These are phyloP conservation scores for Populus hybrid DNA, from an alignment of 441 rosid species.

Conservation along the genomic window DNA sequence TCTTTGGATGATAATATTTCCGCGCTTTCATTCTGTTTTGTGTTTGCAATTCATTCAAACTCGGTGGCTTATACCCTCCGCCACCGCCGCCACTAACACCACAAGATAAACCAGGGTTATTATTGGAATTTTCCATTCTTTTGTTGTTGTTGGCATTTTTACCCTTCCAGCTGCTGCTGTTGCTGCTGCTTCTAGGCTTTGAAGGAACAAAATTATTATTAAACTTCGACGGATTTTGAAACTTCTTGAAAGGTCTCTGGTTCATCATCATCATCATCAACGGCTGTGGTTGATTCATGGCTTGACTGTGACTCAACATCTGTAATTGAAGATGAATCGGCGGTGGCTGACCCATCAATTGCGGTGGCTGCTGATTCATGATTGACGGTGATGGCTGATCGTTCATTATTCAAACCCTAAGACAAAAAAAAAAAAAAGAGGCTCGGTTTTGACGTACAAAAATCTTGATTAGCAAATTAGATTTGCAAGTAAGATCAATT, in stretches of 20 bases:
- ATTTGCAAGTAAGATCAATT: neutral
- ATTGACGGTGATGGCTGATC: conserved; percentile 17
- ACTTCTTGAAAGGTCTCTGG: conserved; percentile 20
- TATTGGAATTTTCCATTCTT: conserved; percentile 25
- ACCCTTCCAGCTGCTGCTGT: conserved; percentile 64
- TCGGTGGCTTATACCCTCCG: conserved; percentile 76
- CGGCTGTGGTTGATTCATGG: conserved; percentile 24
- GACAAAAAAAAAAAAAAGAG: neutral
- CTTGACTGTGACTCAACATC: conserved; percentile 26
- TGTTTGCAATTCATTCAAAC: conserved; percentile 69
- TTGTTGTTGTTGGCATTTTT: conserved; percentile 48
- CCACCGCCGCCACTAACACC: conserved; percentile 17
- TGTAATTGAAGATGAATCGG: conserved; percentile 33
- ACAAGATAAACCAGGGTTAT: conserved; percentile 16
- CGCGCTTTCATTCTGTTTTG: conserved; percentile 72
- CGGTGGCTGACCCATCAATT: conserved; percentile 42
- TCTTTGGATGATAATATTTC: conserved; percentile 73
- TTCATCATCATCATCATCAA: conserved; percentile 28
- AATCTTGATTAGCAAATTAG: too few species aligned
- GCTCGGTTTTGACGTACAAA: neutral
- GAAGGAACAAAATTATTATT: conserved; percentile 29
- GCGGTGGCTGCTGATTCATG: conserved; percentile 18
- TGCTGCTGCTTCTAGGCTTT: conserved; percentile 36
- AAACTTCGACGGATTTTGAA: conserved; percentile 43
- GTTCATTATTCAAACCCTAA: conserved; percentile 19